Percentiles rank a stretch among this genome's conserved stretches.
Conservation (phyloP, 345 rosid genomes). For the Citrus sp. region DNA sequence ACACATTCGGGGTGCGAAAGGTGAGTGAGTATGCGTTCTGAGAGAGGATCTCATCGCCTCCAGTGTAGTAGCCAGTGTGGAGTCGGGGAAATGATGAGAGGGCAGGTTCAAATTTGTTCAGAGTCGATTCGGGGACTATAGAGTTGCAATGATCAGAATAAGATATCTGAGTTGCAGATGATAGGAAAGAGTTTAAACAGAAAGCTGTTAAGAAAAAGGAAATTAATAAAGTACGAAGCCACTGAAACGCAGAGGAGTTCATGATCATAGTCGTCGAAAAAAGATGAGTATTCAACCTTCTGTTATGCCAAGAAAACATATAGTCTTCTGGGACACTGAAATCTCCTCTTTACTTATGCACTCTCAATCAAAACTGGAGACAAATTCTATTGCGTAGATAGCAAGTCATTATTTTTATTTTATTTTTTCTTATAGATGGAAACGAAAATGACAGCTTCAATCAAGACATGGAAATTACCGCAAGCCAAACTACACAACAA, state of each 20-base stretch:
- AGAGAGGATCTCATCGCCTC: slow-evolving; percentile 1
- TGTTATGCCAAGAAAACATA: background rate
- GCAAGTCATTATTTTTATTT: background rate
- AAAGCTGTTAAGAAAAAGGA: background rate
- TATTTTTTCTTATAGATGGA: background rate
- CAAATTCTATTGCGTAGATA: background rate
- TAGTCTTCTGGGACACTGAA: background rate
- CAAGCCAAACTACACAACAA: background rate
- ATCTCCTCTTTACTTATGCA: background rate
- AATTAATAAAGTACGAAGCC: background rate
- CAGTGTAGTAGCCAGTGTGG: slow-evolving; percentile 20
- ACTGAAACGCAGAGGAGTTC: background rate
- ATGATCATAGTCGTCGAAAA: background rate
- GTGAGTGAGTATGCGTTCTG: background rate
- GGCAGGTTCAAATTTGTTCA: background rate
- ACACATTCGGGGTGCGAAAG: background rate
- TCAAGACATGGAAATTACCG: background rate
- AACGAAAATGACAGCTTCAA: background rate
- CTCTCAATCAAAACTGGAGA: background rate
- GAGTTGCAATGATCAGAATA: slow-evolving; percentile 31
- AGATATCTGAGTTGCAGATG: slow-evolving; percentile 1
- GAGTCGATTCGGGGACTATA: slow-evolving; percentile 22
- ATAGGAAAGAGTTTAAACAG: background rate
- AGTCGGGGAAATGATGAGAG: background rate
- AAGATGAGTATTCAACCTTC: background rate